Percentiles rank a stretch among this genome's conserved stretches.
Evolutionary conservation across 2,329 filamentous ascomycete species (phyloP).

Genomic region (Fusarium camptoceras): DNA sequence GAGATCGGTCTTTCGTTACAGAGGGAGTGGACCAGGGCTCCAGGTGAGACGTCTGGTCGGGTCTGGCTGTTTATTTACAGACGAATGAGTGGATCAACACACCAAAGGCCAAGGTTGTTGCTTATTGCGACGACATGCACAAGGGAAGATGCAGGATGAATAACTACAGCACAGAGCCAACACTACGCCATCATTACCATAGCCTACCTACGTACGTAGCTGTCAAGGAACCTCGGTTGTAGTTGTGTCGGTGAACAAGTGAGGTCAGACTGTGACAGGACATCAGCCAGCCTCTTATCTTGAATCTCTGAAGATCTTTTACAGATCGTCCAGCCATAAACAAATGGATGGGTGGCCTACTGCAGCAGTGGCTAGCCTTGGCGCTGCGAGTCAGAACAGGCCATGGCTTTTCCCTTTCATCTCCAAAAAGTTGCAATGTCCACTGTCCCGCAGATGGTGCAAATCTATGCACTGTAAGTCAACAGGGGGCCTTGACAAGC

Average conservation of each 20-base stretch:
- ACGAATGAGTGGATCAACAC: conserved; percentile 33
- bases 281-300: conserved; percentile 18
- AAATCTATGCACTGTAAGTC: conserved; percentile 18
- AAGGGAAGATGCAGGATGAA: conserved; percentile 3
- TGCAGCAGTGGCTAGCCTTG: not conserved
- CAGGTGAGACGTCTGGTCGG: conserved; percentile 24
- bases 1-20: conserved; percentile 28
- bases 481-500: conserved; percentile 24
- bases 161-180: not conserved
- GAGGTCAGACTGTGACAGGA: not conserved
- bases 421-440: conserved; percentile 10
- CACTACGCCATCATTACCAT: conserved; percentile 1
- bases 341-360: not conserved
- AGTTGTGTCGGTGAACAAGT: not conserved
- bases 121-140: conserved; percentile 28
- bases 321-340: not conserved
- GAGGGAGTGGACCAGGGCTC: conserved; percentile 20
- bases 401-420: conserved; percentile 17
- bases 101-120: conserved; percentile 28
- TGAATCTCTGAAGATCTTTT: not conserved
- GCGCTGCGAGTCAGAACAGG: conserved; percentile 34
- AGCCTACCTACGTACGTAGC: not conserved
- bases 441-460: conserved; percentile 22
- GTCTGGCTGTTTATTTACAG: conserved; percentile 26
- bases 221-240: not conserved